Conservation (phyloP, 2,329 filamentous ascomycete species). For the Curvularia sp. region DNA sequence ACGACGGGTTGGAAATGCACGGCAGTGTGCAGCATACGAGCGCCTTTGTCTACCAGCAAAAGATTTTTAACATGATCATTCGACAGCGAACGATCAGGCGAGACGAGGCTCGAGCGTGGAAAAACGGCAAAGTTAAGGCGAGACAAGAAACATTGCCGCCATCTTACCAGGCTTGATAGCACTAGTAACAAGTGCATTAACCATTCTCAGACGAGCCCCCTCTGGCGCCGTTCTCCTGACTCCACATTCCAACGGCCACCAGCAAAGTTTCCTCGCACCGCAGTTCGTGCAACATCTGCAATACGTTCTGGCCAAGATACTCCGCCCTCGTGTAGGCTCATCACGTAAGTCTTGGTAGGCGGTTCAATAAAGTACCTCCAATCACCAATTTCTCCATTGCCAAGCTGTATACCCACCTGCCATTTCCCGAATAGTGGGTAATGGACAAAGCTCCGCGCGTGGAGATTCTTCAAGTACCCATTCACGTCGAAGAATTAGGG, state of each 20-base stretch:
- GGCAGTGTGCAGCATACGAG: background rate
- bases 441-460: slow-evolving; percentile 22
- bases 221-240: background rate
- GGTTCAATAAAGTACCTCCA: slow-evolving; percentile 16
- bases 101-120: background rate
- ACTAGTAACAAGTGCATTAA: background rate
- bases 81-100: background rate
- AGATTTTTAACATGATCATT: background rate
- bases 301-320: background rate
- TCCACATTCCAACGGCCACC: background rate
- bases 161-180: slow-evolving; percentile 1
- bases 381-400: slow-evolving; percentile 38
- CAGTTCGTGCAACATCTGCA: background rate
- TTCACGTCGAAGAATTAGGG: slow-evolving; percentile 11
- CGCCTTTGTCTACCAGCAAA: background rate
- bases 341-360: background rate
- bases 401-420: slow-evolving; percentile 17
- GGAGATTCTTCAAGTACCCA: slow-evolving; percentile 23
- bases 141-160: background rate
- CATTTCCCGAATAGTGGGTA: slow-evolving; percentile 18
- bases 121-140: background rate
- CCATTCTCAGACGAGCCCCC: background rate
- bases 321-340: background rate
- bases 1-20: background rate
- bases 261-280: background rate